These are phyloP conservation scores for Sporothrix variecibatus DNA, from an alignment of 2,329 filamentous ascomycete species.

Conservation along the genomic window DNA sequence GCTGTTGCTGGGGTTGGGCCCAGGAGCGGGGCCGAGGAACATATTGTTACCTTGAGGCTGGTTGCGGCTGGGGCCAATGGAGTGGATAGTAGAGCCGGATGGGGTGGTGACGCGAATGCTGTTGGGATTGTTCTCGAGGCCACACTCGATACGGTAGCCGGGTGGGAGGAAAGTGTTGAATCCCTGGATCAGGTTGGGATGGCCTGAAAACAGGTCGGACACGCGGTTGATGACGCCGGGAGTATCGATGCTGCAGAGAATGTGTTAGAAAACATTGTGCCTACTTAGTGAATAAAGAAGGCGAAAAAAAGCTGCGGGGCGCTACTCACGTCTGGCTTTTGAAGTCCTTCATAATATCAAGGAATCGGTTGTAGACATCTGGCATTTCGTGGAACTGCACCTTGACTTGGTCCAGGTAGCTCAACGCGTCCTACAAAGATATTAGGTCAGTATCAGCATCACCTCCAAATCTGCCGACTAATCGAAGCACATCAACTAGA, in stretches of 20 bases:
- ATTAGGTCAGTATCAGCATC: background rate
- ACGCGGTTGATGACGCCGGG: slow-evolving; percentile 96
- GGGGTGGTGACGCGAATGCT: slow-evolving; percentile 96
- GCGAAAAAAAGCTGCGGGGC: too few relatives aligned
- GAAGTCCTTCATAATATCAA: slow-evolving; percentile 99
- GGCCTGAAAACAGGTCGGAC: slow-evolving; percentile 91
- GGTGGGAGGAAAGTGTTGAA: slow-evolving; percentile 98
- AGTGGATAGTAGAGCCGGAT: slow-evolving; percentile 93
- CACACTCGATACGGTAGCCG: slow-evolving; percentile 95
- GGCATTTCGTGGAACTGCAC: slow-evolving; percentile 96
- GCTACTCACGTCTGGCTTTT: slow-evolving; percentile 85
- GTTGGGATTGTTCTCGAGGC: slow-evolving; percentile 89
- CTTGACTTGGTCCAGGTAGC: slow-evolving; percentile 97
- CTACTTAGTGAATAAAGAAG: background rate
- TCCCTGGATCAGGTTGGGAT: slow-evolving; percentile 92
- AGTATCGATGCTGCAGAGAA: slow-evolving; percentile 73
- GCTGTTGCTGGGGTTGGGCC: slow-evolving; percentile 56
- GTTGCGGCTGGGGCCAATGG: slow-evolving; percentile 63
- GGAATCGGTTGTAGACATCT: slow-evolving; percentile 93
- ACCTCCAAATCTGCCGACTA: background rate
- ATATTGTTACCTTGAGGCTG: slow-evolving; percentile 49
- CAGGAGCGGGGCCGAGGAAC: slow-evolving; percentile 48
- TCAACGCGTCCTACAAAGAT: slow-evolving; percentile 66
- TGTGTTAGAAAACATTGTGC: slow-evolving; percentile 8
- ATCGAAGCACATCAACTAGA: background rate